Conservation (phyloP, 148 eudicot species). For the Camellia granthamiana region DNA sequence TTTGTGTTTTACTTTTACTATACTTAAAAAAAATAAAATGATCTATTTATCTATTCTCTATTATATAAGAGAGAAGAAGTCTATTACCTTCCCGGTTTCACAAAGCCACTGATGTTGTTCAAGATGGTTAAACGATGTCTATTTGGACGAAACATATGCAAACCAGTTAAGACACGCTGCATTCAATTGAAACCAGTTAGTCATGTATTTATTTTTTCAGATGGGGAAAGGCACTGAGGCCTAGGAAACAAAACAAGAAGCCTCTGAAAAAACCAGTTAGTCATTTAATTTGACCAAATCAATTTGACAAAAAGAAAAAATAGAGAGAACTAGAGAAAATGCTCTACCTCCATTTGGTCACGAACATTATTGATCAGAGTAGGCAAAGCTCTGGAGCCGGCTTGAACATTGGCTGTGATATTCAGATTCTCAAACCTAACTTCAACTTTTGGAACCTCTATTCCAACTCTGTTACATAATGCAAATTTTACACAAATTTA, state of each 20-base stretch:
- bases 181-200: slow-evolving; percentile 11
- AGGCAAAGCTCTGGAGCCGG: slow-evolving; percentile 88
- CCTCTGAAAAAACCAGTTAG: background rate
- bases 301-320: background rate
- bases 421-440: slow-evolving; percentile 66
- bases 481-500: background rate
- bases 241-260: background rate
- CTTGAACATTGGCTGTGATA: slow-evolving; percentile 54
- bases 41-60: background rate
- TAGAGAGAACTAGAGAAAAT: background rate
- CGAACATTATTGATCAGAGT: slow-evolving; percentile 62
- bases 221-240: background rate
- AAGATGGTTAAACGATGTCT: slow-evolving; percentile 58
- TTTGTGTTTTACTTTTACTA: no score
- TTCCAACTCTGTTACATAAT: slow-evolving; percentile 50
- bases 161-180: slow-evolving; percentile 45
- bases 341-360: slow-evolving; percentile 62
- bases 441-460: slow-evolving; percentile 75
- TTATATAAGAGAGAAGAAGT: background rate
- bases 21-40: no score
- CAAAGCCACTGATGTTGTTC: slow-evolving; percentile 57
- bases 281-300: background rate
- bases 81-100: slow-evolving; percentile 82
- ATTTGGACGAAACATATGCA: slow-evolving; percentile 52
- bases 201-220: no score